phyloP scores from a whole-genome alignment of 2,329 filamentous ascomycete species.

The Nemania serpens region DNA sequence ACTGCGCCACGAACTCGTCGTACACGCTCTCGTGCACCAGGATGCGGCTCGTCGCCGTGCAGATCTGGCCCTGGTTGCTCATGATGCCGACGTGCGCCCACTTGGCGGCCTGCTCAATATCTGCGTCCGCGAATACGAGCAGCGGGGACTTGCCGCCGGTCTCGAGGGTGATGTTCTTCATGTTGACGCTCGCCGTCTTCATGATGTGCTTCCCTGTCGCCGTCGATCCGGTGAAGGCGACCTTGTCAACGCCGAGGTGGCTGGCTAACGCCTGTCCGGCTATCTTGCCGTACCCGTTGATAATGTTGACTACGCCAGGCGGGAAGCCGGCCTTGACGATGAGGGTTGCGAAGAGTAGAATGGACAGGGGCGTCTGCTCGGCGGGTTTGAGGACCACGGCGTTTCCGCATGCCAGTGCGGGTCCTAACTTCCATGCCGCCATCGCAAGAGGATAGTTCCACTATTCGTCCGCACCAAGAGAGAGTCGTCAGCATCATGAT shows the following conservation, averaged over 20 bases:
- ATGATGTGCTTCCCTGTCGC: conserved; percentile 74
- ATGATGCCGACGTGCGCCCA: conserved; percentile 57
- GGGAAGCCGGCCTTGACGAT: conserved; percentile 77
- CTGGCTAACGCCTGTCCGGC: conserved; percentile 70
- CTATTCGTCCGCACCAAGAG: conserved; percentile 16
- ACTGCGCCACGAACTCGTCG: conserved; percentile 66
- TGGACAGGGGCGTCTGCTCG: conserved; percentile 69
- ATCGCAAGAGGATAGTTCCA: conserved; percentile 57
- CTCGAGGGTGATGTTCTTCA: conserved; percentile 70
- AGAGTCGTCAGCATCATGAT: conserved; percentile 3
- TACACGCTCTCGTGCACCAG: conserved; percentile 65
- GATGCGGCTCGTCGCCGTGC: conserved; percentile 67
- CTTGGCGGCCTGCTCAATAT: conserved; percentile 70
- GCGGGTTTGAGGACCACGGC: conserved; percentile 68
- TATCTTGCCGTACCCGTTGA: conserved; percentile 72
- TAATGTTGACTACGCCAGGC: conserved; percentile 75
- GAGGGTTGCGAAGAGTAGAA: conserved; percentile 67
- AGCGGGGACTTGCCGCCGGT: conserved; percentile 70
- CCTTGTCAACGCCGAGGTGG: conserved; percentile 73
- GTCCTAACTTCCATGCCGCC: conserved; percentile 79
- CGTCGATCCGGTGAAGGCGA: conserved; percentile 80
- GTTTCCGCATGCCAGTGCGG: conserved; percentile 68
- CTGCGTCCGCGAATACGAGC: conserved; percentile 67
- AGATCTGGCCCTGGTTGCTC: conserved; percentile 68
- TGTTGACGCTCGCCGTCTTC: conserved; percentile 70